Evolutionary conservation across 805 yeast species (phyloP), one percentile per base, ranked within the genome.

Genomic region (Priceomyces carsonii): DNA sequence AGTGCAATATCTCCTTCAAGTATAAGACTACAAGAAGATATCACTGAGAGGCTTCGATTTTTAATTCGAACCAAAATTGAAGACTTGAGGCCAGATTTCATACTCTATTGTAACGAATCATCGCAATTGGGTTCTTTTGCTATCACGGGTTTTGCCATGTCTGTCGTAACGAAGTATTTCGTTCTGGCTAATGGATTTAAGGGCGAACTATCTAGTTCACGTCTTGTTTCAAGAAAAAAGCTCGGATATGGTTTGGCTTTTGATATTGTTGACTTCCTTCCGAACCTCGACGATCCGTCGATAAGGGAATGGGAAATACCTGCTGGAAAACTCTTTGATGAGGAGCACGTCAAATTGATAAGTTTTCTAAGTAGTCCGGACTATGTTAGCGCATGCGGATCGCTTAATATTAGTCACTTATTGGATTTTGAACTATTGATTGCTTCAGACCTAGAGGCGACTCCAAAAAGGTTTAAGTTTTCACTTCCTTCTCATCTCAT

Each of bases 251-350:
- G 26, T 4, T 18, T 32, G 14, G 3, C 29, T 12, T 32, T 32
- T 26, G 35, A 32, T 25, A 13, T 32, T 8, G 18, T 32, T 6
- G 30, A 32, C 10, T 32, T 32, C 20, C 8, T 25, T 2, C 35
- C 35, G 10, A 32, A 19, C 26, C 18, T 32, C 22, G 24, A 32
- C 14, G 28, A 32, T n/a, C 35, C 35, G 3, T n/a, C 10, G 3
- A 18, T 32, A 4, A 32, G 20, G n/a, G 35, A 32, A 25, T 32
- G 35, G 35, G n/a, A 25, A 6, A 16, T 32, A 6, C 30, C 35
- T 13, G 26, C 19, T 18, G 24, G 26, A 2, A 32, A 32, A 13
- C 7, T 32, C n/a, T 32, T 32, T 20, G 18, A 20, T 18, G 18
- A 32, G 10, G 19, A 32, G 13, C 5, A 19, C 7, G 10, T 25